Base-by-base conservation (phyloP, 2,329 filamentous ascomycete genomes). In the Colletotrichum lini region DNA sequence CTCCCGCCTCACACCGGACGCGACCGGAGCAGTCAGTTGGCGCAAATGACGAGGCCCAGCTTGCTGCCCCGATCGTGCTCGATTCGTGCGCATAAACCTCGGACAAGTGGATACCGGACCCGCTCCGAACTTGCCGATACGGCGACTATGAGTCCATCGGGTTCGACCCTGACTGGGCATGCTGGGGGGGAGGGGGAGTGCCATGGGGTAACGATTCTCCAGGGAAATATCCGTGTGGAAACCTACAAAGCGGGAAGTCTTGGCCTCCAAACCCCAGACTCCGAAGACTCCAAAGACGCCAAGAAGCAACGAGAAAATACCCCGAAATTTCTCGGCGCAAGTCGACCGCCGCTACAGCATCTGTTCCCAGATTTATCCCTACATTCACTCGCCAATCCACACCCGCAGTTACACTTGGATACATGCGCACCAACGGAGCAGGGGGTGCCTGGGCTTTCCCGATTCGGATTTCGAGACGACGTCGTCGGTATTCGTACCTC, bases 51-150 rank as follows among this genome's bases (percentile, higher is more conserved):
- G 38, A 65, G 68, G 64, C 53, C 38, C 26, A 62, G 54, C 47
- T 45, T 30, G 40, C 56, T 56, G 12, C 50, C 62, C 65, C 68
- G 68, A 71, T 67, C 21, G 13, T n/a, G 45, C 30, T 58, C 57
- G 50, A 70, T 70, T 68, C 65, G 68, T 71, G 65, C 68, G 68
- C 68, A 64, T 68, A 68, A 68, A 52, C 40, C 52, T 71, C 68
- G 68, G 68, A 59, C 26, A 68, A 49, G 68, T 71, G 68, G 68
- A 53, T 64, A 52, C 53, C 65, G 57, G 57, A n/a, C 53, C 68
- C 21, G 65, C 52, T 18, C 69, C 69, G 65, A 72, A 59, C 69
- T 63, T 69, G 52, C 69, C 65, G 65, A 72, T 38, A 45, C 26
- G 30, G 52, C 52, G n/a, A 38, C 35, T 12, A 42, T 40, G 15